Evolutionary conservation across 2,329 filamentous ascomycete species (phyloP), one percentile per base, ranked within the genome.

Genomic region (Fusarium graminum): DNA sequence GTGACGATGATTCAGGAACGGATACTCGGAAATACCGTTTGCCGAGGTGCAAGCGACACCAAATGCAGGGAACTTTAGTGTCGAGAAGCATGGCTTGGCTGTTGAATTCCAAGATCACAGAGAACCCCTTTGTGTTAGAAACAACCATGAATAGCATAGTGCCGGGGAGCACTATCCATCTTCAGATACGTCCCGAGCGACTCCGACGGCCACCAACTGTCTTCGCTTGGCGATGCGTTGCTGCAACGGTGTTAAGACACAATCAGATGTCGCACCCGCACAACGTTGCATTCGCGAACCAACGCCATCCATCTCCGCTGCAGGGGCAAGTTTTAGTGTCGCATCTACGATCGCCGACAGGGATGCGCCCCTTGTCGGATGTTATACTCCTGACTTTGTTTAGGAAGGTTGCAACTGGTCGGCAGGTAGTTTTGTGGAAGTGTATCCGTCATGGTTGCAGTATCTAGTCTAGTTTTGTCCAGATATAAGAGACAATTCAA

Each of bases 161-260:
- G 30, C 25, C 59, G 57, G 59, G n/a, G 14, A 52, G 45, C 13
- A n/a, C 34, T 62, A 45, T 42, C 59, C 41, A 25, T 54, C 7
- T 41, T 28, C 8, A 58, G 54, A 13, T 2, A 12, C 22, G 16
- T 29, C 54, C 56, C 56, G 47, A 32, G 26, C 36, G 28, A 19
- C 19, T 34, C 56, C 30, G 49, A 41, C 47, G 13, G 11, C 22
- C 9, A 40, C n/a, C 4, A 12, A 19, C 26, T 29, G n/a, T 42
- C 30, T 14, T 7, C 25, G 30, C 38, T 59, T 51, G 43, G 56
- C 26, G 22, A 16, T 28, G 44, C 13, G 28, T 45, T 39, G 45
- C 36, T 7, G 10, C 19, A 19, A 46, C 59, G 57, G 59, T 16
- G n/a, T 16, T 25, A 9, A 10, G 10, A 30, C 36, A 41, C 6